Evolutionary conservation across 768 basidiomycete species (phyloP).

Genomic region (Serendipita sp.): DNA sequence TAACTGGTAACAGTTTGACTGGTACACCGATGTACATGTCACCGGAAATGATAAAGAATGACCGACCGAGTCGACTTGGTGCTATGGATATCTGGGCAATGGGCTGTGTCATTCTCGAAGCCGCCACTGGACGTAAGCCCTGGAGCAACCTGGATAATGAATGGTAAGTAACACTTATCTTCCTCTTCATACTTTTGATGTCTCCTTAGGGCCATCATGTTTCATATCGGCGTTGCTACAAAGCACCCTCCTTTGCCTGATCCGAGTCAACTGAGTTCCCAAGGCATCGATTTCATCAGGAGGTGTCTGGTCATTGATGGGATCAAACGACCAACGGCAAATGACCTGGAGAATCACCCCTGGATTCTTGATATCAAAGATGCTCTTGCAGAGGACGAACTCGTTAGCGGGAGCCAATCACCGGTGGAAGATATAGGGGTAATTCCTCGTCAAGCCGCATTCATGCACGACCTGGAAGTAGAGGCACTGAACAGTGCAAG

Average conservation of each 20-base stretch:
- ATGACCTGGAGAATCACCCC: conserved; percentile 68
- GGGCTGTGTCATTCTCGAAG: conserved; percentile 94
- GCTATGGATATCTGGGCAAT: conserved; percentile 98
- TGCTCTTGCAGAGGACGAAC: conserved; percentile 47
- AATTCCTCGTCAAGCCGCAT: background rate
- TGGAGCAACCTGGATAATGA: conserved; percentile 99
- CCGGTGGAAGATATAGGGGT: conserved; percentile 19
- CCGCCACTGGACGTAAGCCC: conserved; percentile 89
- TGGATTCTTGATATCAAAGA: conserved; percentile 83
- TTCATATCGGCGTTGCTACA: conserved; percentile 92
- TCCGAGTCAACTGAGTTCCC: conserved; percentile 67
- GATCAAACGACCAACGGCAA: conserved; percentile 62
- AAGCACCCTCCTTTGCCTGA: conserved; percentile 94
- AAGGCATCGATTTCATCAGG: conserved; percentile 88
- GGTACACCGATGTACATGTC: conserved; percentile 99
- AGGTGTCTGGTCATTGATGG: conserved; percentile 83
- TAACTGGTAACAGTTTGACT: conserved; percentile 65
- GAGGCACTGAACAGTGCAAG: background rate
- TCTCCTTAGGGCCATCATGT: conserved; percentile 91
- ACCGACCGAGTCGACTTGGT: conserved; percentile 70
- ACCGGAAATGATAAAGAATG: conserved; percentile 94
- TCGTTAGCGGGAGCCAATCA: conserved; percentile 36
- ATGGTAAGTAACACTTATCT: conserved; percentile 41
- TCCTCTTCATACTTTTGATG: conserved; percentile 1
- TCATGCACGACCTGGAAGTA: background rate